Evolutionary conservation across 768 basidiomycete species (phyloP).

Genomic region (Mrakia frigida): DNA sequence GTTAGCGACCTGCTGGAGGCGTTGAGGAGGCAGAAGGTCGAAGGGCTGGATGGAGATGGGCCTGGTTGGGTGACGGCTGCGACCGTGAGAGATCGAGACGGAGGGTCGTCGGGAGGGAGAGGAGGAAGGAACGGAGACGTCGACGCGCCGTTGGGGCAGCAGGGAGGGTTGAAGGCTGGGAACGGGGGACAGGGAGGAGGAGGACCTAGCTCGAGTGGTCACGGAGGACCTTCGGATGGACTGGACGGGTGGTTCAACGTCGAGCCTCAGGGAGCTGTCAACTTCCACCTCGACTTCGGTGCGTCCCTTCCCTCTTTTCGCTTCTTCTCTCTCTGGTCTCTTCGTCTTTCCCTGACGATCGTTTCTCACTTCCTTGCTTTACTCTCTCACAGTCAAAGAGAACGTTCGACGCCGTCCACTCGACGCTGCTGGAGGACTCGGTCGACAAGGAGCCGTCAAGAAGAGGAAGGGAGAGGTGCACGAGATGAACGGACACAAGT

Average conservation of each 20-base stretch:
- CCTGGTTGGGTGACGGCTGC: conserved; percentile 92
- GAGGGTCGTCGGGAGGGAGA: neutral
- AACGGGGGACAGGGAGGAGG: conserved; percentile 32
- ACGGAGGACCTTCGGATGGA: conserved; percentile 54
- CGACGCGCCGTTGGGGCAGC: conserved; percentile 1
- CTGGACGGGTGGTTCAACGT: conserved; percentile 97
- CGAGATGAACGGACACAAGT: conserved; percentile 99
- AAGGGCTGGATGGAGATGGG: conserved; percentile 67
- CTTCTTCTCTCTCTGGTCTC: neutral
- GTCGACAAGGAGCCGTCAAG: conserved; percentile 94
- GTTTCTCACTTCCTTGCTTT: neutral
- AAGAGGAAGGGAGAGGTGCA: conserved; percentile 97
- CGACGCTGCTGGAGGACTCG: conserved; percentile 80
- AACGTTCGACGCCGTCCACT: conserved; percentile 93
- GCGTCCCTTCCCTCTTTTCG: conserved; percentile 44
- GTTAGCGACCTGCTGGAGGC: conserved; percentile 93
- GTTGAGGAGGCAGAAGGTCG: conserved; percentile 80
- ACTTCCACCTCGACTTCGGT: conserved; percentile 87
- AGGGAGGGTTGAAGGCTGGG: conserved; percentile 47
- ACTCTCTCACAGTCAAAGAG: conserved; percentile 72
- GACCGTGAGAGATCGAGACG: conserved; percentile 35
- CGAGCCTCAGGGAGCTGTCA: conserved; percentile 92
- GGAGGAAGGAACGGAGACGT: conserved; percentile 20
- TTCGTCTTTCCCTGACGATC: neutral
- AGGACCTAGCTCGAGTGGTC: conserved; percentile 26